These are phyloP conservation scores for Entophlyctis luteolus DNA, from an alignment of 192 early-diverging fungal species.

Conservation along the genomic window DNA sequence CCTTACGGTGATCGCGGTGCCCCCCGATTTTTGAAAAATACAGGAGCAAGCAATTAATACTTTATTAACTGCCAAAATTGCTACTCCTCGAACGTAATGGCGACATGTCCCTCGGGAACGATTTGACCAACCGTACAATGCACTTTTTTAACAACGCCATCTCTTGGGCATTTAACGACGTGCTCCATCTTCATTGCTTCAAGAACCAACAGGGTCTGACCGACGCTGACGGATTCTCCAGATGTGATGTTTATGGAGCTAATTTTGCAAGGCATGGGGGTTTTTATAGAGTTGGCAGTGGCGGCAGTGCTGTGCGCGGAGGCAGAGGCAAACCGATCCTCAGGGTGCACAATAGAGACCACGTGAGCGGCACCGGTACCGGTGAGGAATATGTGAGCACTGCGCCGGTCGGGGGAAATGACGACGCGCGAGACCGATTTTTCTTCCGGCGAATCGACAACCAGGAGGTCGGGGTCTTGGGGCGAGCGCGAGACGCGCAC, in stretches of 20 bases:
- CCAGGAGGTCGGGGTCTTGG: too few species aligned
- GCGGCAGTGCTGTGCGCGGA: neutral
- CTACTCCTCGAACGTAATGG: constrained; percentile 64
- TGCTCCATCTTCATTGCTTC: constrained; percentile 99
- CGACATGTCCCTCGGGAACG: constrained; percentile 77
- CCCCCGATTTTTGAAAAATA: too few species aligned
- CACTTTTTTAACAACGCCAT: constrained; percentile 69
- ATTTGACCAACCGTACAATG: constrained; percentile 81
- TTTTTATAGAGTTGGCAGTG: constrained; percentile 54
- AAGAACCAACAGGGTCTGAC: constrained; percentile 73
- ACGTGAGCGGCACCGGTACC: too few species aligned
- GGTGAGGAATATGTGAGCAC: too few species aligned
- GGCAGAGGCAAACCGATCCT: constrained; percentile 19
- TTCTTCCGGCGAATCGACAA: too few species aligned
- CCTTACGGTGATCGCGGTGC: too few species aligned
- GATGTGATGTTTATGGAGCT: constrained; percentile 70
- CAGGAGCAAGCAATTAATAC: too few species aligned
- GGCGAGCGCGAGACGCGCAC: too few species aligned
- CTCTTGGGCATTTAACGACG: constrained; percentile 73
- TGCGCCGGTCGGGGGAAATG: too few species aligned
- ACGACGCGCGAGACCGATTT: too few species aligned
- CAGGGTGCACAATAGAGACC: too few species aligned
- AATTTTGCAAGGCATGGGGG: constrained; percentile 98
- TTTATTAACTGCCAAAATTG: too few species aligned
- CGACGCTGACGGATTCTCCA: constrained; percentile 78